Evolutionary conservation across 2,329 filamentous ascomycete genomes (phyloP), one percentile per base, ranked within the genome.

Genomic region (Xylariaceae sp.): DNA sequence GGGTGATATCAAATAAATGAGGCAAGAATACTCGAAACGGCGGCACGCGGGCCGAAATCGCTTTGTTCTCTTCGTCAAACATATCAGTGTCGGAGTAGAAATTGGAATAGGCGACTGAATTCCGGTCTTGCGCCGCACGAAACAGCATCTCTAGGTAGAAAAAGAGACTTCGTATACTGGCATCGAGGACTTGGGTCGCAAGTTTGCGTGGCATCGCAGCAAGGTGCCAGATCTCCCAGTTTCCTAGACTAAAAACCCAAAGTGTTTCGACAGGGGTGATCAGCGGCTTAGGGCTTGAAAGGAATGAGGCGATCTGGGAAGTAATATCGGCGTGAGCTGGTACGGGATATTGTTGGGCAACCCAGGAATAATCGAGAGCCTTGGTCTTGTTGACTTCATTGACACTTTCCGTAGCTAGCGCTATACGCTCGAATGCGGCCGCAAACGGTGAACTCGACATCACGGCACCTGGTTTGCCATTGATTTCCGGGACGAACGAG

Each of bases 391-490:
- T 42, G 19, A 40, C n/a, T 33, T 6, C 30, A 38, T 19, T 43
- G 2, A 36, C 17, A 17, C 5, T 11, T 22, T 14, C 30, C 9
- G 18, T 11, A 10, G 39, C 19, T 15, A 14, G 3, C 18, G 43
- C 44, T 15, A 68, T 63, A 17, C 64, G 62, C 11, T 70, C 60
- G 9, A 76, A 57, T 2, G 70, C 75, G 1, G 68, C 64, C 0
- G 75, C 81, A 45, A 83, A 85, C 6, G 78, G 62, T 31, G 67
- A 56, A 54, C 76, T 90, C 53, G 74, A 76, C 2, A 68, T 85
- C 31, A 79, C 71, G 42, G 79, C 72, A 18, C 63, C 81, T 48
- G 82, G 80, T 1, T 72, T 83, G n/a, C 68, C 75, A 42, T 66
- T 61, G 11, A 57, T 56, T 2, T 55, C 46, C 2, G 77, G 76